A percentile compares a stretch with the other conserved stretches of the same genome.
Conservation (phyloP, 257 asterid genomes). For the Fraxinus anomala region DNA sequence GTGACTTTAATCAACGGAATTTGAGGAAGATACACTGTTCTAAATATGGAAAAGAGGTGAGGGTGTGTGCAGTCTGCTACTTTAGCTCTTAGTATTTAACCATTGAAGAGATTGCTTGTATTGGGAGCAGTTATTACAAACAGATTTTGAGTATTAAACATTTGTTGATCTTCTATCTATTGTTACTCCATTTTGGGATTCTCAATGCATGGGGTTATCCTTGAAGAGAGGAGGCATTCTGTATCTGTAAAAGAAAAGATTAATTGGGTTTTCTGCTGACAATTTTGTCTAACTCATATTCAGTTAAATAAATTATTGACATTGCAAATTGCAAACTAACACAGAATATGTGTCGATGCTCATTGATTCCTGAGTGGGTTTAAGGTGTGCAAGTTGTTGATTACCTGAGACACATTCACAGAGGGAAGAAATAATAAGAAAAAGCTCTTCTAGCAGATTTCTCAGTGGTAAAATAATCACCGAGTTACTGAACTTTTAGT, state of each 20-base stretch:
- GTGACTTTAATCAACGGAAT: background rate
- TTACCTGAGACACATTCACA: too few species aligned
- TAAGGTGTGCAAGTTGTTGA: too few species aligned
- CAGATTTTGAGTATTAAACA: background rate
- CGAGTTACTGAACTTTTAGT: too few species aligned
- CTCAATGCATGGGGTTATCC: background rate
- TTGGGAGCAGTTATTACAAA: background rate
- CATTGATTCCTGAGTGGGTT: background rate
- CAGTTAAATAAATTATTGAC: background rate
- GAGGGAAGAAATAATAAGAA: background rate
- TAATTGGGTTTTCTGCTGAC: background rate
- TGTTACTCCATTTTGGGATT: background rate
- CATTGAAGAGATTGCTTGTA: background rate
- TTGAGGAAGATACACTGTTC: background rate
- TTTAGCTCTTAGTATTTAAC: background rate
- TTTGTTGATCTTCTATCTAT: background rate
- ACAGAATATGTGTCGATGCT: background rate
- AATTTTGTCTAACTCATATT: background rate
- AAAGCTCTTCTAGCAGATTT: too few species aligned
- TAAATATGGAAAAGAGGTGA: background rate
- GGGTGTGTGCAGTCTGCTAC: background rate
- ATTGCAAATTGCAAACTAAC: background rate
- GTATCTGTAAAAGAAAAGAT: too few species aligned
- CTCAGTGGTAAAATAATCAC: background rate
- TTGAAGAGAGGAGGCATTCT: background rate